These are phyloP conservation scores for Xylariaceae sp. DNA, from an alignment of 2,329 filamentous ascomycete genomes.

Conservation along the genomic window DNA sequence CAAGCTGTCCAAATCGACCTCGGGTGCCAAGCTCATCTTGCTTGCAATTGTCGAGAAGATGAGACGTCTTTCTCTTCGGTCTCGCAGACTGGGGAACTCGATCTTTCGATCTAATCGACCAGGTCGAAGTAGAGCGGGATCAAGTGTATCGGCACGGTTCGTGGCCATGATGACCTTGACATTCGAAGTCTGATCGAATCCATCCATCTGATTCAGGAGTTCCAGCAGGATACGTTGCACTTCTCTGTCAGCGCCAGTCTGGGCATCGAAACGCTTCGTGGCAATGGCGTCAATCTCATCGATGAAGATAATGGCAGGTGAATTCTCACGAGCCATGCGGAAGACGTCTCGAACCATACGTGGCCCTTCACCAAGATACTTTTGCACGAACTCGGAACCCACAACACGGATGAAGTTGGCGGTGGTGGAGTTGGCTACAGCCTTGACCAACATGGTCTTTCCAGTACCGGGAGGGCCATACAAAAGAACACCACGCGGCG, in stretches of 20 bases:
- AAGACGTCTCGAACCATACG: slow-evolving; percentile 99
- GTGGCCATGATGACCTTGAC: slow-evolving; percentile 99
- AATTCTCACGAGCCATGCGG: slow-evolving; percentile 98
- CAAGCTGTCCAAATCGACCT: slow-evolving; percentile 92
- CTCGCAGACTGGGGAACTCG: slow-evolving; percentile 92
- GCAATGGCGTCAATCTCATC: slow-evolving; percentile 99
- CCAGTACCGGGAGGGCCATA: slow-evolving; percentile 92
- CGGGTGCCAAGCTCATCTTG: slow-evolving; percentile 96
- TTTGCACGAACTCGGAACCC: slow-evolving; percentile 97
- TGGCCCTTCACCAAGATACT: slow-evolving; percentile 95
- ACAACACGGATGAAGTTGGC: slow-evolving; percentile 98
- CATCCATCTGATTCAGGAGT: slow-evolving; percentile 98
- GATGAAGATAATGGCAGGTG: slow-evolving; percentile 98
- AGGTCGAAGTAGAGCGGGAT: slow-evolving; percentile 89
- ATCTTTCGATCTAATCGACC: slow-evolving; percentile 97
- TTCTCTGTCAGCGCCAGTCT: slow-evolving; percentile 95
- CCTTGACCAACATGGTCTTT: slow-evolving; percentile 91
- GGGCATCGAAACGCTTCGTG: slow-evolving; percentile 97
- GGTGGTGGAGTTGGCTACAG: slow-evolving; percentile 95
- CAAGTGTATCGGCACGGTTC: slow-evolving; percentile 94
- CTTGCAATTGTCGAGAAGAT: slow-evolving; percentile 96
- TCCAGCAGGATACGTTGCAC: slow-evolving; percentile 98
- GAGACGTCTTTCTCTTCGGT: slow-evolving; percentile 88
- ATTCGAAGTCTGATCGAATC: slow-evolving; percentile 97
- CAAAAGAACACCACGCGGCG: slow-evolving; percentile 89